Conservation (phyloP, 768 basidiomycete genomes). For the Calocybe indica region DNA sequence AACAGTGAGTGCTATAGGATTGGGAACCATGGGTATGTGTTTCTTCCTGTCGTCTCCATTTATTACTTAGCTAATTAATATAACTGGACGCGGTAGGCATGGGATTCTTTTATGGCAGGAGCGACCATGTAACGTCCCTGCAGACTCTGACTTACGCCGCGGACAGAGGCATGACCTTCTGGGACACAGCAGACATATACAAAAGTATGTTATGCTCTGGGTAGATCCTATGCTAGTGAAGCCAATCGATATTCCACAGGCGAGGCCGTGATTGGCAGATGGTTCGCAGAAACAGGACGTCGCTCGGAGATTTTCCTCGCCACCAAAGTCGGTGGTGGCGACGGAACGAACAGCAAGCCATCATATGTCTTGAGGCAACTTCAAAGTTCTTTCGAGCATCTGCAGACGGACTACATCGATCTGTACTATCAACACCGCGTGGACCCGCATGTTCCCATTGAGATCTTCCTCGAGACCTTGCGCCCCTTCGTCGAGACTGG, state of each 20-base stretch:
- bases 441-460: constrained; percentile 38
- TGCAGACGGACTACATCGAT: constrained; percentile 6
- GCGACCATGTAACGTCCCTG: constrained; percentile 11
- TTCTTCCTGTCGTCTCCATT: background rate
- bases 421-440: constrained; percentile 22
- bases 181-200: constrained; percentile 47
- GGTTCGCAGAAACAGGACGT: constrained; percentile 49
- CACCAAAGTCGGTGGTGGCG: constrained; percentile 35
- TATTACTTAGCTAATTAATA: background rate
- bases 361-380: constrained; percentile 5
- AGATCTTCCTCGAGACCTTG: constrained; percentile 21
- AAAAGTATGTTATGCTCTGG: constrained; percentile 29
- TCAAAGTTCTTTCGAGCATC: background rate
- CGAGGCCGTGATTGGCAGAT: constrained; percentile 4
- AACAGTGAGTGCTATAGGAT: constrained; percentile 17
- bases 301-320: constrained; percentile 53
- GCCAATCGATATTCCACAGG: background rate
- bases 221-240: constrained; percentile 19
- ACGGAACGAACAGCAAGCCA: constrained; percentile 6
- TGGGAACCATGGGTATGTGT: constrained; percentile 18
- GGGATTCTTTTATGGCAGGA: constrained; percentile 16
- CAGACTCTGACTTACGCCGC: constrained; percentile 16
- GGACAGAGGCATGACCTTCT: constrained; percentile 26
- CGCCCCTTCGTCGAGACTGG: constrained; percentile 8
- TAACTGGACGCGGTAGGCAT: constrained; percentile 9